phyloP scores from a whole-genome alignment of 108 stramenopile genomes.

The Halocafeteria seosinensis region DNA sequence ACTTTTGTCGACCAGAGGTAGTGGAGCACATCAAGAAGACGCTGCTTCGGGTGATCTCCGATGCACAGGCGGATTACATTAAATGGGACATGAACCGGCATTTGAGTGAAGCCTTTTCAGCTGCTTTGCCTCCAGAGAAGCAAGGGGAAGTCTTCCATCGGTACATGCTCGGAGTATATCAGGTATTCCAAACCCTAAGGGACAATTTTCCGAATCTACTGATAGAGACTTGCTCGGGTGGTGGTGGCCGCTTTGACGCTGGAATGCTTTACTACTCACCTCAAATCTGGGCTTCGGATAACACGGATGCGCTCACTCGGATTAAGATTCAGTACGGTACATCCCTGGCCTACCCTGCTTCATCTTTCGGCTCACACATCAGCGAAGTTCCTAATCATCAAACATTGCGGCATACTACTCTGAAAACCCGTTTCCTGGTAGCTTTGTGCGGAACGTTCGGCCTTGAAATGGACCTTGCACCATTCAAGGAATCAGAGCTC shows the following conservation, averaged over 20 bases:
- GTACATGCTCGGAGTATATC: slow-evolving; percentile 6
- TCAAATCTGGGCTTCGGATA: slow-evolving; percentile 12
- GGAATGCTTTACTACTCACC: slow-evolving; percentile 13
- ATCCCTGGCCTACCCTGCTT: slow-evolving; percentile 5
- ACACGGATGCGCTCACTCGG: slow-evolving; percentile 8
- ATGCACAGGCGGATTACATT: not conserved
- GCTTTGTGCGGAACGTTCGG: slow-evolving; percentile 14
- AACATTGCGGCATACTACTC: not conserved
- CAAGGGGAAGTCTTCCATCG: not conserved
- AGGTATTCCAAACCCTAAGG: not conserved
- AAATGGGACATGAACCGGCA: slow-evolving; percentile 15
- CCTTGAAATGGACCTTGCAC: slow-evolving; percentile 5
- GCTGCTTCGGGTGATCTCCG: not conserved
- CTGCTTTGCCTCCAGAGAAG: not conserved
- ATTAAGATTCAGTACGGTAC: slow-evolving; percentile 7
- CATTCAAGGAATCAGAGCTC: not conserved
- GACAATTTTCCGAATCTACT: slow-evolving; percentile 8
- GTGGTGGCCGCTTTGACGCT: slow-evolving; percentile 10
- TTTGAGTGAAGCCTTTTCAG: slow-evolving; percentile 1
- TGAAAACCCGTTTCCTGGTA: slow-evolving; percentile 6
- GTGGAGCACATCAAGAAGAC: not conserved
- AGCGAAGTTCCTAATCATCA: slow-evolving; percentile 6
- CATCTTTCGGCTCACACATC: slow-evolving; percentile 8
- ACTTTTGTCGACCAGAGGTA: not conserved
- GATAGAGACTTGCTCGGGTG: slow-evolving; percentile 5